phyloP scores from a whole-genome alignment of 2,329 filamentous ascomycete genomes.

The Fusarium nygamai region DNA sequence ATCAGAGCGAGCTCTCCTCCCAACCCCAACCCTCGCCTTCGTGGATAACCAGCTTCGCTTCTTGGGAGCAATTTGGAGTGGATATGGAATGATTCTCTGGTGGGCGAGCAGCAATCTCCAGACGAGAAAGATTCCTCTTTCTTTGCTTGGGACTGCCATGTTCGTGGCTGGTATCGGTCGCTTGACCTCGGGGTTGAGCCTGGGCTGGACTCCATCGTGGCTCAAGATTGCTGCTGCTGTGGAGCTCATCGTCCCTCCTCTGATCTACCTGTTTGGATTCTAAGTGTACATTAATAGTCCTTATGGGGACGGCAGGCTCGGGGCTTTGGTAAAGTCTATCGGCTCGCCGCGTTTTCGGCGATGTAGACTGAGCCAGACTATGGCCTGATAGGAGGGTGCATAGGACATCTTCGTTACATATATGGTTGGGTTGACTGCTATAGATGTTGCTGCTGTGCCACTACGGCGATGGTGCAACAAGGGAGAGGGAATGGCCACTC shows the following conservation, averaged over 20 bases:
- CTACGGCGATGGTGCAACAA: accelerated
- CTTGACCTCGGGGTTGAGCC: not conserved
- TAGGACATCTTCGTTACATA: not conserved
- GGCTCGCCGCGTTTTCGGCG: not conserved
- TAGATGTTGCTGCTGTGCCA: not conserved
- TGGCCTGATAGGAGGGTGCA: too few relatives aligned
- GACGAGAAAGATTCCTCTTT: not conserved
- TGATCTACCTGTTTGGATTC: constrained; percentile 1
- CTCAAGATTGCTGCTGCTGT: not conserved
- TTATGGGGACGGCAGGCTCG: not conserved
- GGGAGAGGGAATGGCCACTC: not conserved
- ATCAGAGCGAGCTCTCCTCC: not conserved
- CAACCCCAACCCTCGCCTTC: not conserved
- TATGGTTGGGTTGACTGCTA: too few relatives aligned
- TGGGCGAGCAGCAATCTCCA: not conserved
- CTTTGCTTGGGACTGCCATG: not conserved
- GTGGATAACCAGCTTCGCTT: constrained; percentile 12
- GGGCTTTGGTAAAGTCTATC: not conserved
- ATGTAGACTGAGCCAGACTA: not conserved
- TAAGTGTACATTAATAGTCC: not conserved
- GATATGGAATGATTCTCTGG: constrained; percentile 1
- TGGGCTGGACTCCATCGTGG: constrained; percentile 3
- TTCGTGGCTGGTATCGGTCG: not conserved
- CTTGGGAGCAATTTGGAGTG: not conserved
- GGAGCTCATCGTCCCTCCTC: not conserved